phyloP scores from a whole-genome alignment of 139 green algal species.

The Asterochloris sp. region DNA sequence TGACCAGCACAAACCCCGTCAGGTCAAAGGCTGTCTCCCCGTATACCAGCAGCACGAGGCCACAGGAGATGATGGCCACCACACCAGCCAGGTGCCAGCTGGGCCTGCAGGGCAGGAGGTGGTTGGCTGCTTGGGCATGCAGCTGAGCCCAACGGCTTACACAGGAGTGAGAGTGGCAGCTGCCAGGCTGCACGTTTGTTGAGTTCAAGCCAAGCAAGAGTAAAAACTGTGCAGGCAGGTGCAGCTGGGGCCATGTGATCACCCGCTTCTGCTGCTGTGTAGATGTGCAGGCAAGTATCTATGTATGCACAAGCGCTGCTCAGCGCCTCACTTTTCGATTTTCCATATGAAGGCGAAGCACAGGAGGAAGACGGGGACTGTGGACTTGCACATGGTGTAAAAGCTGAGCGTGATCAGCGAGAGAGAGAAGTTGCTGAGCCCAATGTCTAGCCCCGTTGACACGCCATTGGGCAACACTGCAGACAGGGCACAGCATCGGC shows the following conservation, averaged over 20 bases:
- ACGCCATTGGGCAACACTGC: constrained; percentile 87
- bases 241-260: too few relatives aligned
- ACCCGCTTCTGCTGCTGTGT: too few relatives aligned
- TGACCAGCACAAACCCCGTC: constrained; percentile 82
- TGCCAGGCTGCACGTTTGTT: too few relatives aligned
- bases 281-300: not conserved
- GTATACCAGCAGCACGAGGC: constrained; percentile 81
- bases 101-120: constrained; percentile 38
- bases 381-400: constrained; percentile 96
- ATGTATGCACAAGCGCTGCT: too few relatives aligned
- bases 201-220: too few relatives aligned
- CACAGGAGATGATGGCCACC: constrained; percentile 76
- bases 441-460: constrained; percentile 89
- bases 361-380: constrained; percentile 90
- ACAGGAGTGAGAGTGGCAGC: too few relatives aligned
- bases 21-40: constrained; percentile 87
- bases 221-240: too few relatives aligned
- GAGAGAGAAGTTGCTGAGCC: constrained; percentile 88
- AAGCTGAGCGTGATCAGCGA: constrained; percentile 89
- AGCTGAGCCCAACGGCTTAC: too few relatives aligned
- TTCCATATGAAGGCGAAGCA: constrained; percentile 88
- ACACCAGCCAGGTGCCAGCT: constrained; percentile 72
- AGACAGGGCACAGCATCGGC: not conserved
- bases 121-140: too few relatives aligned
- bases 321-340: constrained; percentile 64